Percentiles rank a stretch among this genome's conserved stretches.
phyloP scores from a whole-genome alignment of 1,139 yeast species.

The Yamadazyma trypodendri region DNA sequence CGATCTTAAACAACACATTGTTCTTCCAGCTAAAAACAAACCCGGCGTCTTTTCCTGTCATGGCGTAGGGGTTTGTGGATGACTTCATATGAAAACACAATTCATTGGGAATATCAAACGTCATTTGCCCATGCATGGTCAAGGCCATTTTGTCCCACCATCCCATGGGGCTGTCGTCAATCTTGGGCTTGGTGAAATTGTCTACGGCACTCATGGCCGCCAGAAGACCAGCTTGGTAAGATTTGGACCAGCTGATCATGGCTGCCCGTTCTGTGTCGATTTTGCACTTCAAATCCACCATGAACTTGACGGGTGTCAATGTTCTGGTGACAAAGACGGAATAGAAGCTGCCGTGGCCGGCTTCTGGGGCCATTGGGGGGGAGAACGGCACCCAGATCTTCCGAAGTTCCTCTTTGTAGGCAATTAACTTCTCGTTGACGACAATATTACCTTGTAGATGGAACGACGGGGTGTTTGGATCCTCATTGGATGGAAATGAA shows the following conservation, averaged over 20 bases:
- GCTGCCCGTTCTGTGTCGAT: slow-evolving; percentile 40
- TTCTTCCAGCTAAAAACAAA: slow-evolving; percentile 77
- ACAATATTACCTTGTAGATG: slow-evolving; percentile 38
- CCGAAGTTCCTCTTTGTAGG: slow-evolving; percentile 41
- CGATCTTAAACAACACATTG: slow-evolving; percentile 58
- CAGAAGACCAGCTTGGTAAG: slow-evolving; percentile 41
- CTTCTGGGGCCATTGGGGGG: slow-evolving; percentile 32
- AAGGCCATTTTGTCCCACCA: slow-evolving; percentile 57
- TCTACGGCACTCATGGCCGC: slow-evolving; percentile 42
- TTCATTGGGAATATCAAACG: slow-evolving; percentile 54
- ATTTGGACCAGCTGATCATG: slow-evolving; percentile 44
- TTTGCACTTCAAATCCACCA: slow-evolving; percentile 34
- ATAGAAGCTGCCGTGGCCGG: slow-evolving; percentile 36
- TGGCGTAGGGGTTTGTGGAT: slow-evolving; percentile 70
- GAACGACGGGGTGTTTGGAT: slow-evolving; percentile 27
- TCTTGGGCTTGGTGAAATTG: slow-evolving; percentile 65
- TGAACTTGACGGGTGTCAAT: slow-evolving; percentile 44
- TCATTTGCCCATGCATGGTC: slow-evolving; percentile 46
- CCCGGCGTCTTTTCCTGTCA: slow-evolving; percentile 73
- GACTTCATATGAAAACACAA: slow-evolving; percentile 60
- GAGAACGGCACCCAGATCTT: slow-evolving; percentile 47
- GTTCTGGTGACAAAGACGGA: slow-evolving; percentile 43
- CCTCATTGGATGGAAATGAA: slow-evolving; percentile 37
- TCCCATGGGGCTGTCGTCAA: slow-evolving; percentile 87
- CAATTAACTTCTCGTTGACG: slow-evolving; percentile 41